Conservation (phyloP, 768 basidiomycete species). For the Rhizopogon vinicolor region DNA sequence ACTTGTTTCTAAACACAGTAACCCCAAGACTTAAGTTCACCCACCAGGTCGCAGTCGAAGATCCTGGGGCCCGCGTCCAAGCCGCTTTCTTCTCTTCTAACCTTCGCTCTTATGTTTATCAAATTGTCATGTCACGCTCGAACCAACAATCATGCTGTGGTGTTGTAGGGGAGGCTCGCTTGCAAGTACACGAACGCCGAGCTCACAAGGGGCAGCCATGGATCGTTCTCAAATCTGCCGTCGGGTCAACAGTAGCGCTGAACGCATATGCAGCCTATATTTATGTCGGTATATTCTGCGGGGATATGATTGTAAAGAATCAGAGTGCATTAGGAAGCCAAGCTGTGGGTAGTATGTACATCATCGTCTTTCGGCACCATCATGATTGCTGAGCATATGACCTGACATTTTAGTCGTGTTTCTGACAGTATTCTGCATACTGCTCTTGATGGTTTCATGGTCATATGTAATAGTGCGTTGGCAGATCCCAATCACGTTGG, state of each 20-base stretch:
- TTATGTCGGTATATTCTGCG: slow-evolving; percentile 67
- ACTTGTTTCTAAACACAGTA: no score
- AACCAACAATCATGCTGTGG: slow-evolving; percentile 37
- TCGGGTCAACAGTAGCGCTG: slow-evolving; percentile 54
- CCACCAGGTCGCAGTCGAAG: neutral
- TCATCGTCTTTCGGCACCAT: neutral
- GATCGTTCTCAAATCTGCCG: slow-evolving; percentile 65
- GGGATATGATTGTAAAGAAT: slow-evolving; percentile 58
- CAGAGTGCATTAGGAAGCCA: slow-evolving; percentile 40
- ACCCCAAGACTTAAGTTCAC: neutral
- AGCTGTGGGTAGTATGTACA: slow-evolving; percentile 62
- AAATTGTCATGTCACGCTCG: slow-evolving; percentile 1
- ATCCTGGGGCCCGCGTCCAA: neutral
- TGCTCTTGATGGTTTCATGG: slow-evolving; percentile 76
- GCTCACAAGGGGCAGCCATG: slow-evolving; percentile 59
- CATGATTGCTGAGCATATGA: neutral
- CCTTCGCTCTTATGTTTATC: neutral
- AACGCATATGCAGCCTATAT: slow-evolving; percentile 73
- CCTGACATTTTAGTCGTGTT: slow-evolving; percentile 49
- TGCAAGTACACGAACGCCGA: slow-evolving; percentile 32
- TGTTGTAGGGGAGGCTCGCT: slow-evolving; percentile 45
- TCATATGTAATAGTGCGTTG: slow-evolving; percentile 64
- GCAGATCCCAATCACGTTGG: neutral
- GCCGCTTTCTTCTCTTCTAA: neutral
- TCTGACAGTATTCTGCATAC: slow-evolving; percentile 54